Evolutionary conservation across 1,284 basidiomycete genomes (phyloP), one percentile per base, ranked within the genome.

Genomic region (Paramarasmius palmivorus): DNA sequence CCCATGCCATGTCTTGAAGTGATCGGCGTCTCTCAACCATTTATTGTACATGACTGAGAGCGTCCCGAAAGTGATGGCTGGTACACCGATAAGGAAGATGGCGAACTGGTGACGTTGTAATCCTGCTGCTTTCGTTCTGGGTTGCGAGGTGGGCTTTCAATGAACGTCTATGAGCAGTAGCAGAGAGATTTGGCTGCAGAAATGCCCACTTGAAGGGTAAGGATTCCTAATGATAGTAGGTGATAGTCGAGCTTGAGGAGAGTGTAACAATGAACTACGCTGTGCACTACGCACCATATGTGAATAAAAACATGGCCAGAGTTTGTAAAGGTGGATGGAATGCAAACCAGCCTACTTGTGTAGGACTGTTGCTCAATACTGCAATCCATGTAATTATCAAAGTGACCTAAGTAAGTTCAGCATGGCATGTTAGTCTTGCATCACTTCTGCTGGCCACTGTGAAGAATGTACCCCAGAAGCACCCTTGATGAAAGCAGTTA

Each of bases 1-100:
- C 5, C 79, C 83, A 65, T 90, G 89, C 86, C 84, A 88, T 12
- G 80, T 77, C 2, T 73, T 75, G 55, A 88, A 83, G 62, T 90
- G 88, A 1, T 71, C 53, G 3, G 71, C 72, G 9, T 61, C 68
- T 47, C 75, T 67, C 0, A 73, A 53, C 26, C 62, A 66, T 63
- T 91, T 91, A 61, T 83, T 82, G 50, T 75, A 73, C 42, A 75
- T 67, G 32, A 90, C 76, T 3, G 82, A 75, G 25, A 73, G 63
- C 0, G 79, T 78, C 5, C 88, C 88, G 4, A 82, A 45, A 14
- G 76, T 39, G 46, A 88, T 75, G n/a, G 74, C 61, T 2, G 84
- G 81, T 22, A 84, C 66, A 1, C 79, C 88, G 17, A 79, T 38
- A 10, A 69, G 64, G 10, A 84, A 65, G 59, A 83, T 81, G 19